Evolutionary conservation across 2,329 filamentous ascomycete species (phyloP).

Genomic region (Calonectria fujianensis): DNA sequence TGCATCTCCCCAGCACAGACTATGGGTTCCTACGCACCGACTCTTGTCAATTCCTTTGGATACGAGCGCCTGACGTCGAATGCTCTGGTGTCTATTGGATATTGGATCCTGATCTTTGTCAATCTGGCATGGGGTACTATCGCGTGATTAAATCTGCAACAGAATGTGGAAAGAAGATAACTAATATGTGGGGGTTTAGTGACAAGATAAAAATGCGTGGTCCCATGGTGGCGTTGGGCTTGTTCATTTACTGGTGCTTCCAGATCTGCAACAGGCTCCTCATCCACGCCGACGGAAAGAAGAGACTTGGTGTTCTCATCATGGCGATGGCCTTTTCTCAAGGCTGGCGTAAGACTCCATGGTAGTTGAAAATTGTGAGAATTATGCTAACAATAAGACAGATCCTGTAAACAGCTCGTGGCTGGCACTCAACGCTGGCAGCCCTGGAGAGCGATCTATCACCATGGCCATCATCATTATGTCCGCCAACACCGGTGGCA

Average conservation of each 20-base stretch:
- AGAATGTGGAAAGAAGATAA: background rate
- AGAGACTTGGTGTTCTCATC: slow-evolving; percentile 44
- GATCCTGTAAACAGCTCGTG: slow-evolving; percentile 57
- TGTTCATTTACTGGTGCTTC: slow-evolving; percentile 47
- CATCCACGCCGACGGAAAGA: slow-evolving; percentile 42
- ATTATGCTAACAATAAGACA: slow-evolving; percentile 11
- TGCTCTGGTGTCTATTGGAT: slow-evolving; percentile 59
- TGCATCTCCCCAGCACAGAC: slow-evolving; percentile 46
- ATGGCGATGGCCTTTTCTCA: slow-evolving; percentile 44
- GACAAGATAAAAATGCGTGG: slow-evolving; percentile 50
- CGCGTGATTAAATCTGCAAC: slow-evolving; percentile 6
- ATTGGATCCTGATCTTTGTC: slow-evolving; percentile 58
- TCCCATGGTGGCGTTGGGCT: slow-evolving; percentile 42
- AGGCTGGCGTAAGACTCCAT: slow-evolving; percentile 45
- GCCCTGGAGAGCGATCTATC: slow-evolving; percentile 56
- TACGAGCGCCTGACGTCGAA: slow-evolving; percentile 57
- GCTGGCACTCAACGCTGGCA: slow-evolving; percentile 56
- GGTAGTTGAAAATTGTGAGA: background rate
- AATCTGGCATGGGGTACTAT: slow-evolving; percentile 58
- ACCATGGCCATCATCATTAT: slow-evolving; percentile 60
- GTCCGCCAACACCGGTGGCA: slow-evolving; percentile 57
- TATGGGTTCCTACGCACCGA: slow-evolving; percentile 49
- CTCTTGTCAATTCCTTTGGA: slow-evolving; percentile 58
- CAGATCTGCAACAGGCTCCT: slow-evolving; percentile 48
- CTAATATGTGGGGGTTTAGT: slow-evolving; percentile 10